Percentiles rank a stretch among this genome's conserved stretches.
Evolutionary conservation across 2,329 filamentous ascomycete species (phyloP).

Genomic region (Colletotrichum plurivorum): DNA sequence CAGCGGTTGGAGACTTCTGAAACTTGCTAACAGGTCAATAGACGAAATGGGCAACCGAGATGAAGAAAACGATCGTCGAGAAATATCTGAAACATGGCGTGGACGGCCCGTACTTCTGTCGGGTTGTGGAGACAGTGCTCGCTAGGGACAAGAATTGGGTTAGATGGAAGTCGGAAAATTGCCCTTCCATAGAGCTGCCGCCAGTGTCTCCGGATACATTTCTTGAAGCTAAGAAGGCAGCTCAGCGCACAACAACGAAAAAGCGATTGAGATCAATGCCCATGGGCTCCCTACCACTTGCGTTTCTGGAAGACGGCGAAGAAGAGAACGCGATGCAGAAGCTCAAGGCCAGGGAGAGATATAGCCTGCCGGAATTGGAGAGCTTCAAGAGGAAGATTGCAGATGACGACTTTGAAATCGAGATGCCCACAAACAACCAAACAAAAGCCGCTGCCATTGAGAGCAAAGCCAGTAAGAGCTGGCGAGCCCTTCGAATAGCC

Average conservation of each 20-base stretch:
- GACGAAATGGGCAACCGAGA: slow-evolving; percentile 87
- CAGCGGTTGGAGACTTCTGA: background rate
- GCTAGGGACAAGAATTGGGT: slow-evolving; percentile 99
- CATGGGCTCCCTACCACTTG: slow-evolving; percentile 81
- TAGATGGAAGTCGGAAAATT: slow-evolving; percentile 96
- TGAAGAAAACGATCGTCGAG: slow-evolving; percentile 82
- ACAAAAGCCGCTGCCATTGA: slow-evolving; percentile 71
- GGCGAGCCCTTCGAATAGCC: slow-evolving; percentile 88
- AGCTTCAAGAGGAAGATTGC: slow-evolving; percentile 81
- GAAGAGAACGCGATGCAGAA: slow-evolving; percentile 72
- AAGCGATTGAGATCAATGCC: slow-evolving; percentile 79
- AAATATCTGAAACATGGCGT: slow-evolving; percentile 84
- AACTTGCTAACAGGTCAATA: slow-evolving; percentile 50
- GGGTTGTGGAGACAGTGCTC: slow-evolving; percentile 96
- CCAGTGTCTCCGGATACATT: slow-evolving; percentile 79
- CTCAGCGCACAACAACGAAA: slow-evolving; percentile 76
- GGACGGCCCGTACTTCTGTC: slow-evolving; percentile 93
- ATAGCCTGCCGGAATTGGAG: slow-evolving; percentile 77
- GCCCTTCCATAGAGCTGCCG: slow-evolving; percentile 85
- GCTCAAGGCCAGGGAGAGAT: slow-evolving; percentile 76
- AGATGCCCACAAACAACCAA: slow-evolving; percentile 78
- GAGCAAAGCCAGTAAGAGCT: slow-evolving; percentile 88
- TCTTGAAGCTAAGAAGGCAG: slow-evolving; percentile 75
- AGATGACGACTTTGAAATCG: slow-evolving; percentile 87
- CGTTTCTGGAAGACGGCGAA: slow-evolving; percentile 81